Base-by-base conservation (phyloP, 805 yeast genomes). In the Wickerhamomyces bisporus region DNA sequence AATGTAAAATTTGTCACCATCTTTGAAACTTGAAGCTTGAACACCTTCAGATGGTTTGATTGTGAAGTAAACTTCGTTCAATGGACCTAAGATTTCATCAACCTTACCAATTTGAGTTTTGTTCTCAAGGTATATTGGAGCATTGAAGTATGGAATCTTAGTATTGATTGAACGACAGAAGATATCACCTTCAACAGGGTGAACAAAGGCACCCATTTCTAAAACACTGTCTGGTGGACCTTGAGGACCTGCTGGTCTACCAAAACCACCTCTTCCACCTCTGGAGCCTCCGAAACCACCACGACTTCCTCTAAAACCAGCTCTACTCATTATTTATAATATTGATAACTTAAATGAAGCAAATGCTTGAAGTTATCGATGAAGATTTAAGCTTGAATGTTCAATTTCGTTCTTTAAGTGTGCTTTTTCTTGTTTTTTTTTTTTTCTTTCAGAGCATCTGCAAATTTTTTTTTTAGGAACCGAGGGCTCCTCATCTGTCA, bases 31-130 rank as follows among this genome's bases (percentile, higher is more conserved):
- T 26, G 75, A 66, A 39, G 98, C 96, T 62, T 85, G 93, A 37
- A 93, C 93, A 59, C 99, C 99, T 60, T 93, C 98, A 36, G 85
- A 73, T 41, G 97, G 93, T 68, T 93, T 93, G 53, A 93, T 81
- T 27, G 99, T 93, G 75, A 93, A 93, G 61, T 76, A 91, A n/a
- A 93, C 97, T 67, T 93, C 98, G 61, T 93, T 93, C 61, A 93
- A 68, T 34, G 98, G 98, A 36, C 99, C 99, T 51, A 93, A 75
- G 47, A 93, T 93, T 72, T 93, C 99, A 62, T 93, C 99, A 42
- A 93, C 95, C 65, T 93, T 93, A 55, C 99, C 99, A 34, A 93
- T 81, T 60, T 84, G 93, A 19, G 95, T 83, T 66, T 93, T 93
- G 74, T 93, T 91, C 63, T 93, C 98, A 52, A 93, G 75, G 64